A percentile compares a stretch with the other conserved stretches of the same genome.
Evolutionary conservation across 2,329 filamentous ascomycete species (phyloP).

Genomic region (Fusarium scirpi): DNA sequence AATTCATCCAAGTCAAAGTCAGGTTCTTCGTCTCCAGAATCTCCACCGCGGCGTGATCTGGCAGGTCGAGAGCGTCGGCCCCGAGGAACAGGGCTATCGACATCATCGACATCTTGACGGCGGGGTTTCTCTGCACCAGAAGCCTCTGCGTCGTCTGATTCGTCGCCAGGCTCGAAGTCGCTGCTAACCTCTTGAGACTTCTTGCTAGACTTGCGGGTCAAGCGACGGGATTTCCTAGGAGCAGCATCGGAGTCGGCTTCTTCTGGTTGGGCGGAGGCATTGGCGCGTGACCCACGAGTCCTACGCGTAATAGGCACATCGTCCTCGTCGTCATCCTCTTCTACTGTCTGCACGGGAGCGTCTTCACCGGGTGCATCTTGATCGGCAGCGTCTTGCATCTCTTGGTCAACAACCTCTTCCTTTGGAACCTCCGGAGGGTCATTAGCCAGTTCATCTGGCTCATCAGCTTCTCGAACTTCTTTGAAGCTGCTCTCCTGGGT

Average conservation of each 20-base stretch:
- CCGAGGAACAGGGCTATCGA: slow-evolving; percentile 63
- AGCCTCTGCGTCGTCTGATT: slow-evolving; percentile 66
- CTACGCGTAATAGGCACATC: slow-evolving; percentile 62
- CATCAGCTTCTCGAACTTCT: slow-evolving; percentile 52
- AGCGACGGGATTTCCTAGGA: slow-evolving; percentile 56
- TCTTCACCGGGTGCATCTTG: slow-evolving; percentile 50
- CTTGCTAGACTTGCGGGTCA: slow-evolving; percentile 61
- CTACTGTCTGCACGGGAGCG: slow-evolving; percentile 48
- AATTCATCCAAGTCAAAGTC: slow-evolving; percentile 73
- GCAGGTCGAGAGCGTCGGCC: slow-evolving; percentile 61
- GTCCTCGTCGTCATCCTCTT: slow-evolving; percentile 61
- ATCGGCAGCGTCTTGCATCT: slow-evolving; percentile 46
- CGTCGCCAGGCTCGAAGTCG: slow-evolving; percentile 71
- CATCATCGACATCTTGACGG: slow-evolving; percentile 57
- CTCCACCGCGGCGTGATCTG: slow-evolving; percentile 61
- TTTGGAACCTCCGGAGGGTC: slow-evolving; percentile 47
- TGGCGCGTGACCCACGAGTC: slow-evolving; percentile 55
- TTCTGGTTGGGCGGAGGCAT: slow-evolving; percentile 46
- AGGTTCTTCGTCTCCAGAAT: slow-evolving; percentile 68
- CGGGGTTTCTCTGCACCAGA: slow-evolving; percentile 56
- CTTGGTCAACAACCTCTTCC: slow-evolving; percentile 49
- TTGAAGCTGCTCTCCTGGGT: slow-evolving; percentile 64
- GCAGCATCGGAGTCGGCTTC: slow-evolving; percentile 50
- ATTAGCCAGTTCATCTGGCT: slow-evolving; percentile 54
- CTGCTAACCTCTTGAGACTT: slow-evolving; percentile 68